Evolutionary conservation across 495 filamentous ascomycete genomes (phyloP), one percentile per base, ranked within the genome.

Genomic region (Aspergillus mulundensis): DNA sequence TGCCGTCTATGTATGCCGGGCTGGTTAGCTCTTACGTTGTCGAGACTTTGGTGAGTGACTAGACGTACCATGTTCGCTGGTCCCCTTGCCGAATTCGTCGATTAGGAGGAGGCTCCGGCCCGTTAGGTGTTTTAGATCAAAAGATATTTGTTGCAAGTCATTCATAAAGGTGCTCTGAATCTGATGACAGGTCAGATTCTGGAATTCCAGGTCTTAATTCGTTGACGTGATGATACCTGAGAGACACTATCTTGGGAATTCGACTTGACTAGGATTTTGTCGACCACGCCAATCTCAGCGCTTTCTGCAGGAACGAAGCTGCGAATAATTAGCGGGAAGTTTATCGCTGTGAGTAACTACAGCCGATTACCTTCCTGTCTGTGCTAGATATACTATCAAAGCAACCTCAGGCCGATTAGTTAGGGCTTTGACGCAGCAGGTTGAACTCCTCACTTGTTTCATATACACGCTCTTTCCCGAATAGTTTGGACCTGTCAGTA

Each of bases 31-130:
- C 25, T n/a, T n/a, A n/a, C n/a, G n/a, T n/a, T n/a, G n/a, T n/a
- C n/a, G n/a, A n/a, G n/a, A n/a, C n/a, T n/a, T 41, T 2, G 7
- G 43, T 60, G 30, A 59, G 57, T 4, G 32, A 25, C 1, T 7
- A 21, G 32, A 65, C 66, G 30, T 60, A 81, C 81, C 82, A 57
- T 79, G 79, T 15, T 81, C 78, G 49, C 89, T 87, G 0, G 94
- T 98, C 7, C 94, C 95, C 72, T 97, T 98, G 5, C 94, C 94
- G 59, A 98, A 97, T 62, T 98, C 95, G 63, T 98, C 94, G 48
- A 96, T 86, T 21, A 98, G 75, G 5, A 97, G 68, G 2, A 98
- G 71, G 63, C 88, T 95, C 24, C 84, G 81, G 25, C 80, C 74
- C 14, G 94, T 96, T 8, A 86, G 83, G 38, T 95, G 83, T 43